A percentile compares a stretch with the other conserved stretches of the same genome.
These are phyloP conservation scores for Asterochloris sp. DNA, from an alignment of 139 green algal genomes.

Conservation along the genomic window DNA sequence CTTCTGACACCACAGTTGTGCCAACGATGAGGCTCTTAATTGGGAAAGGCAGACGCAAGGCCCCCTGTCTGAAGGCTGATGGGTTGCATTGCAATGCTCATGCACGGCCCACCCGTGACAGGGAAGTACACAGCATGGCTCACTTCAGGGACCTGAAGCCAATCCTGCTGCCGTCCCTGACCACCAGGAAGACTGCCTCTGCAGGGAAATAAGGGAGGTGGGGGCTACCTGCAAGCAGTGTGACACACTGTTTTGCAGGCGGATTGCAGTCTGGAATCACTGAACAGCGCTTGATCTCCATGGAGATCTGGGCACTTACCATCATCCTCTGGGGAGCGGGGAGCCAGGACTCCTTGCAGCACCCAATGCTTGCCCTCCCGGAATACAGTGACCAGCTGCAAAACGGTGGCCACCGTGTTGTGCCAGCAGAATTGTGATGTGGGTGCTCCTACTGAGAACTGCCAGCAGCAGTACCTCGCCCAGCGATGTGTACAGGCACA, in stretches of 20 bases:
- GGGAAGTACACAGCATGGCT: background rate
- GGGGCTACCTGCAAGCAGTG: background rate
- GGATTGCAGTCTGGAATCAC: background rate
- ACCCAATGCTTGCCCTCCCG: conserved; percentile 1
- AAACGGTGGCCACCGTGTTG: no score
- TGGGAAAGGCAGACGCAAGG: no score
- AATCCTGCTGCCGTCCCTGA: conserved; percentile 6
- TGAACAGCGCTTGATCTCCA: no score
- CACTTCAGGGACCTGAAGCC: conserved; percentile 11
- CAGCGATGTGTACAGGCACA: conserved; percentile 11
- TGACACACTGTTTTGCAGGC: background rate
- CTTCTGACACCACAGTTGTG: no score
- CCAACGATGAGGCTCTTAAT: background rate
- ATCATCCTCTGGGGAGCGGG: conserved; percentile 9
- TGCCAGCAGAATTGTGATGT: no score
- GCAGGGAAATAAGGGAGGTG: conserved; percentile 3
- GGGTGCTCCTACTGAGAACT: no score
- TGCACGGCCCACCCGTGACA: background rate
- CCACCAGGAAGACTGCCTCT: conserved; percentile 14
- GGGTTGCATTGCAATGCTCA: no score
- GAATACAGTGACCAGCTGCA: conserved; percentile 1
- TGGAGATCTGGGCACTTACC: background rate
- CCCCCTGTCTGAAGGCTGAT: no score
- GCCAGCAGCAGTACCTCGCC: background rate
- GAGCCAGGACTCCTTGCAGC: conserved; percentile 7